Evolutionary conservation across 805 yeast genomes (phyloP), one percentile per base, ranked within the genome.

Genomic region (Cyberlindnera americana): DNA sequence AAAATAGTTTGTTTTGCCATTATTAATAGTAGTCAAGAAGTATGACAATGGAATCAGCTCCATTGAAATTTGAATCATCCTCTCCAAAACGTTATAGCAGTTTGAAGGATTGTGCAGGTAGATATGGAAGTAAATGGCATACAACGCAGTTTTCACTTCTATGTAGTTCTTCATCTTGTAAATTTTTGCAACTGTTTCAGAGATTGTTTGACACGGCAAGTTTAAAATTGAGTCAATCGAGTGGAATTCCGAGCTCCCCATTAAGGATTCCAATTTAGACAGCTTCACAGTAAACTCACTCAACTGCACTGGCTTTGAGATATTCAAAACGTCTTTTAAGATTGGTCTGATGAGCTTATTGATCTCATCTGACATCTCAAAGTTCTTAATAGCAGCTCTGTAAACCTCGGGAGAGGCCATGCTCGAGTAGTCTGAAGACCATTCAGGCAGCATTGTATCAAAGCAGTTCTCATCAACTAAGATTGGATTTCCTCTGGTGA

Each of bases 381-480:
- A 57, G 13, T 62, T 53, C 6, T 59, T 57, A 3, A 70, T 59
- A 1, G 69, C 64, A 33, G 61, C 60, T 23, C 59, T 60, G 45
- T 78, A 82, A 26, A 78, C 43, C 1, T 53, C 61, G 12, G 54
- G 45, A 46, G 77, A 67, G 0, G 39, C 43, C 22, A 62, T 52
- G 40, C 69, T 71, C 12, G 68, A 64, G 26, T 35, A 43, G 13
- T 47, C 49, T 13, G 64, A 61, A 12, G 57, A 52, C 35, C 64
- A 61, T 19, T 48, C 22, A 0, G 87, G 86, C 1, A 70, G 43
- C 45, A 64, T 56, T 0, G 85, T 77, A 52, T 79, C 85, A 50
- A 61, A 78, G 33, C 62, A 62, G 10, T 64, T 63, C 1, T 58
- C 54, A 39, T 57, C 53, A 14, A 72, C 66, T 10, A 63, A 45